phyloP scores from a whole-genome alignment of 495 filamentous ascomycete species.

The Bacidia gigantensis region DNA sequence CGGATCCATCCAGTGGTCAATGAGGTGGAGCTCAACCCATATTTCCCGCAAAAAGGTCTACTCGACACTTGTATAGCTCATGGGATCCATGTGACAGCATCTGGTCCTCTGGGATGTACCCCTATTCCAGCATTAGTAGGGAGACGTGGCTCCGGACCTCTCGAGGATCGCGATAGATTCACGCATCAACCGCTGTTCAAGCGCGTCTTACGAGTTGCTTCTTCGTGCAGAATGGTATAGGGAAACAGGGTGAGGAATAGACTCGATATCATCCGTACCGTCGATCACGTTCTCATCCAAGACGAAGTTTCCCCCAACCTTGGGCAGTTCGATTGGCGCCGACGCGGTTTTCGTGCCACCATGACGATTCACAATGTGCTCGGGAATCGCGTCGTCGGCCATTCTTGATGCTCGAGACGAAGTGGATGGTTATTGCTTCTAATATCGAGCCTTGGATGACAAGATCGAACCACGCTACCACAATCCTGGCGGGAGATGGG shows the following conservation, averaged over 20 bases:
- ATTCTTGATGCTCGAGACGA: no score
- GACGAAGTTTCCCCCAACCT: background rate
- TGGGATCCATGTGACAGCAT: background rate
- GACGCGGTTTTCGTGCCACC: background rate
- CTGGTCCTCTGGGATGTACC: background rate
- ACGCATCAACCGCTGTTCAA: no score
- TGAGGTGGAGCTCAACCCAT: background rate
- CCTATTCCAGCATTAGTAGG: background rate
- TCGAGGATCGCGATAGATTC: no score
- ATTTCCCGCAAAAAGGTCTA: background rate
- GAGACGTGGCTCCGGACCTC: background rate
- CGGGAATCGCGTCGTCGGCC: no score
- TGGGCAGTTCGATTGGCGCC: background rate
- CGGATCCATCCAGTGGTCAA: background rate
- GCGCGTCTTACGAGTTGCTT: no score
- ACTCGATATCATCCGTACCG: background rate
- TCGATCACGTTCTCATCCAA: background rate
- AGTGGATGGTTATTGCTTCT: no score
- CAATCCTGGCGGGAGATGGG: no score
- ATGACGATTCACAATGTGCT: no score
- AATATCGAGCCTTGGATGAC: no score
- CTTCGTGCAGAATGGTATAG: background rate
- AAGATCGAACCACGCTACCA: no score
- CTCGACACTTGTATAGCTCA: background rate
- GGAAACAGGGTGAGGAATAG: background rate